A percentile compares a stretch with the other conserved stretches of the same genome.
Evolutionary conservation across 176 grass and related monocot genomes (phyloP).

Genomic region (Poa pratensis): DNA sequence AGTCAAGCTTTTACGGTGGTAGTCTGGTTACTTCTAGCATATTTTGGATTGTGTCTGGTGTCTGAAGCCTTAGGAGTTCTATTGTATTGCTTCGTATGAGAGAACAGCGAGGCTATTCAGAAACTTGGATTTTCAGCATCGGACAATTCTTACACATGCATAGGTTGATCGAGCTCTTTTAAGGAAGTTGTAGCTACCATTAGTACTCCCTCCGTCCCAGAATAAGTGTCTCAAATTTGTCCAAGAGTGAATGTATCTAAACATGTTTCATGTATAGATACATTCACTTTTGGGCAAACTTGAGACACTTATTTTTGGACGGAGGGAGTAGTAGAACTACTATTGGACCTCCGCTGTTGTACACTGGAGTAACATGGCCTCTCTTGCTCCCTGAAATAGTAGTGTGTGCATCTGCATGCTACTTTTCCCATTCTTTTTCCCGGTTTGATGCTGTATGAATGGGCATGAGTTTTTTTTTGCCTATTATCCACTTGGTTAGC

Average conservation of each 20-base stretch:
- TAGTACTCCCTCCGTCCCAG: no score
- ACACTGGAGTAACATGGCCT: not conserved
- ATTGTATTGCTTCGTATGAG: not conserved
- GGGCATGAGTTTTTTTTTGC: conserved; percentile 2
- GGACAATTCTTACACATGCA: not conserved
- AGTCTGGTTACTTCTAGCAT: conserved; percentile 14
- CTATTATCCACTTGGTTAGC: conserved; percentile 25
- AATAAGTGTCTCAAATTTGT: no score
- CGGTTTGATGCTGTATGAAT: conserved; percentile 11
- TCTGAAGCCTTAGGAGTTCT: conserved; percentile 15
- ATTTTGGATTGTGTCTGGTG: conserved; percentile 9
- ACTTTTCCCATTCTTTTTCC: conserved; percentile 5
- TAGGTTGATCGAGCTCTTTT: conserved; percentile 10
- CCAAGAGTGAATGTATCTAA: no score
- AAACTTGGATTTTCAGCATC: not conserved
- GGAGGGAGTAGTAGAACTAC: not conserved
- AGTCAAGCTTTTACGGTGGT: not conserved
- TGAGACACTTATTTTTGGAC: no score
- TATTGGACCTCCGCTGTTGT: not conserved
- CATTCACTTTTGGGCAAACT: no score
- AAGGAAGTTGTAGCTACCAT: not conserved
- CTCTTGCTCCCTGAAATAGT: conserved; percentile 19
- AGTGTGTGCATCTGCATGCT: conserved; percentile 8
- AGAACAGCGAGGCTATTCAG: not conserved
- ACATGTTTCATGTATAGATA: no score